These are phyloP conservation scores for Podaxis sp. DNA, from an alignment of 768 basidiomycete genomes.

Conservation along the genomic window DNA sequence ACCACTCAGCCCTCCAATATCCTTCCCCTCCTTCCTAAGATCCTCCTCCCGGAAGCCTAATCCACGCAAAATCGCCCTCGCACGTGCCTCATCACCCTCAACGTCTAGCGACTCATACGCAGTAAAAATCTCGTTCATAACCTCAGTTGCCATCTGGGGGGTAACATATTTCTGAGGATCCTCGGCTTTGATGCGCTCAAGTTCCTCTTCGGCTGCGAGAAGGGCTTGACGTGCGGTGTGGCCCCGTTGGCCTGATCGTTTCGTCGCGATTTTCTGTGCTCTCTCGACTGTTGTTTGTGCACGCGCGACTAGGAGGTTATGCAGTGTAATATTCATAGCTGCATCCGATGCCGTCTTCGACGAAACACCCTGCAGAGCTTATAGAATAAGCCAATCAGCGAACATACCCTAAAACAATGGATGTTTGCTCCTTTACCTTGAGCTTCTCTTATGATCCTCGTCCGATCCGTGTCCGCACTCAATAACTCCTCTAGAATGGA, in stretches of 20 bases:
- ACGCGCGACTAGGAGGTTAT: slow-evolving; percentile 23
- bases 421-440: slow-evolving; percentile 18
- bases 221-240: slow-evolving; percentile 54
- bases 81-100: slow-evolving; percentile 43
- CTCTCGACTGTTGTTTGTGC: slow-evolving; percentile 27
- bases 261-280: slow-evolving; percentile 44
- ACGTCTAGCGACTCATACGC: slow-evolving; percentile 33
- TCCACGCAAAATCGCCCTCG: slow-evolving; percentile 51
- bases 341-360: slow-evolving; percentile 19
- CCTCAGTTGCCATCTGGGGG: slow-evolving; percentile 22
- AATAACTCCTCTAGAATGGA: slow-evolving; percentile 28
- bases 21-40: slow-evolving; percentile 27
- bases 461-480: slow-evolving; percentile 24
- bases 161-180: slow-evolving; percentile 29
- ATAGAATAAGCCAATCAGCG: not conserved
- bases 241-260: slow-evolving; percentile 56
- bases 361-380: slow-evolving; percentile 25
- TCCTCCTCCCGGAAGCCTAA: slow-evolving; percentile 52
- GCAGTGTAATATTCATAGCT: slow-evolving; percentile 22
- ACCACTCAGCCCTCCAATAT: slow-evolving; percentile 51
- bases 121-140: slow-evolving; percentile 25
- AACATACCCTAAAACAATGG: too few species aligned
- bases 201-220: slow-evolving; percentile 40
- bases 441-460: slow-evolving; percentile 26
- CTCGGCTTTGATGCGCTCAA: slow-evolving; percentile 29